Evolutionary conservation across 345 rosid species (phyloP).

Genomic region (Corchorus capsularis): DNA sequence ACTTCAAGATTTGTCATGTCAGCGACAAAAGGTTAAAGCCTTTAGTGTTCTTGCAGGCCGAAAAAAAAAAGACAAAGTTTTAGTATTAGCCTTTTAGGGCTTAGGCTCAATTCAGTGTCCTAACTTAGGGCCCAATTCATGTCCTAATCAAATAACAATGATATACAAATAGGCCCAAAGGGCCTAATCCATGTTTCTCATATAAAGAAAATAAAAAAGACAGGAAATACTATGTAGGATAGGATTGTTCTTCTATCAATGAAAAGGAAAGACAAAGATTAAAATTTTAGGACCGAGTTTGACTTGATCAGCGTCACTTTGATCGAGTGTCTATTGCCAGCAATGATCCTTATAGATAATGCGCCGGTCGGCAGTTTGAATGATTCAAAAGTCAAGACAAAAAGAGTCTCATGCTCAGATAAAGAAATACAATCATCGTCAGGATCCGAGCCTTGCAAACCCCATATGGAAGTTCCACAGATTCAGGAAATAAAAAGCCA

Average conservation of each 20-base stretch:
- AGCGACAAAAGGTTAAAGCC: too few relatives aligned
- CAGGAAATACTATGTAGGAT: too few relatives aligned
- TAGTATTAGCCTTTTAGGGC: too few relatives aligned
- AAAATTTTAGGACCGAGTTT: not conserved
- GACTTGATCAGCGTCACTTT: not conserved
- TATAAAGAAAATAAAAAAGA: too few relatives aligned
- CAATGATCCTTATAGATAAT: not conserved
- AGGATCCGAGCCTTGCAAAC: not conserved
- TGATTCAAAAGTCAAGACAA: not conserved
- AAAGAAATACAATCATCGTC: not conserved
- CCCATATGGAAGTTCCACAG: not conserved
- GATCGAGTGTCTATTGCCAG: not conserved
- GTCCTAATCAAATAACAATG: too few relatives aligned
- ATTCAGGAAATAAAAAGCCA: not conserved
- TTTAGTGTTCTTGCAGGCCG: too few relatives aligned
- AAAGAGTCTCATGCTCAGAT: not conserved
- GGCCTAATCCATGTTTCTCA: too few relatives aligned
- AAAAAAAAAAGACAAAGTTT: too few relatives aligned
- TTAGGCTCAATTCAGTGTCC: too few relatives aligned
- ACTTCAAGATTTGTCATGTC: too few relatives aligned
- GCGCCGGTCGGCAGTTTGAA: constrained; percentile 1
- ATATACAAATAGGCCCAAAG: too few relatives aligned
- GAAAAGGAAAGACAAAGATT: not conserved
- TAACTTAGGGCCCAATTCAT: too few relatives aligned
- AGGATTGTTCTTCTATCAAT: not conserved